Percentiles rank a stretch among this genome's conserved stretches.
Conservation (phyloP, 1,284 basidiomycete genomes). For the Ustilago sp. region DNA sequence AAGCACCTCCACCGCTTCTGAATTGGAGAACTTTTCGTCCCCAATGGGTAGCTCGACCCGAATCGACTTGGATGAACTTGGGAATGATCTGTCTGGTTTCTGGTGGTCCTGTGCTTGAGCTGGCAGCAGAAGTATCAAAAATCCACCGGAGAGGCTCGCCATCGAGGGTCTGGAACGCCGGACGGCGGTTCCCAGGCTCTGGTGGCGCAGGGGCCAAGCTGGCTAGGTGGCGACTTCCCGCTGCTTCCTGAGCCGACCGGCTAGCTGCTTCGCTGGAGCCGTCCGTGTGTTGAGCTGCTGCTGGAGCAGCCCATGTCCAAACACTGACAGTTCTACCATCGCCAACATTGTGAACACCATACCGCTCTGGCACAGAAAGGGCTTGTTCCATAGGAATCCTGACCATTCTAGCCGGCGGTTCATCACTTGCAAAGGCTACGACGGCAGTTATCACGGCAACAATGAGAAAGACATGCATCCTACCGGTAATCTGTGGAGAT, state of each 20-base stretch:
- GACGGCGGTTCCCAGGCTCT: too few species aligned
- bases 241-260: too few species aligned
- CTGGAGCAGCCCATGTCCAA: too few species aligned
- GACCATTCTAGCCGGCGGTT: neutral
- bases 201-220: neutral
- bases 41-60: neutral
- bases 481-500: too few species aligned
- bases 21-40: neutral
- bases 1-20: too few species aligned
- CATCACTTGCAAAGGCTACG: neutral
- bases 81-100: neutral
- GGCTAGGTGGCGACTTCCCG: too few species aligned
- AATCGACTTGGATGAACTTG: neutral
- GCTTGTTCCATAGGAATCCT: neutral
- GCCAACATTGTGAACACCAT: too few species aligned
- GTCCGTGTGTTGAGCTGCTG: too few species aligned
- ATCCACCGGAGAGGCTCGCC: neutral
- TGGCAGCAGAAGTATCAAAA: neutral
- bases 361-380: neutral
- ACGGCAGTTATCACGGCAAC: too few species aligned
- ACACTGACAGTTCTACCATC: neutral
- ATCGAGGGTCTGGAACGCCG: neutral
- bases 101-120: neutral
- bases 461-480: too few species aligned
- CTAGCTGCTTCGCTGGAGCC: too few species aligned